These are phyloP conservation scores for Wickerhamiella siamensis DNA, from an alignment of 805 yeast genomes.

Conservation along the genomic window DNA sequence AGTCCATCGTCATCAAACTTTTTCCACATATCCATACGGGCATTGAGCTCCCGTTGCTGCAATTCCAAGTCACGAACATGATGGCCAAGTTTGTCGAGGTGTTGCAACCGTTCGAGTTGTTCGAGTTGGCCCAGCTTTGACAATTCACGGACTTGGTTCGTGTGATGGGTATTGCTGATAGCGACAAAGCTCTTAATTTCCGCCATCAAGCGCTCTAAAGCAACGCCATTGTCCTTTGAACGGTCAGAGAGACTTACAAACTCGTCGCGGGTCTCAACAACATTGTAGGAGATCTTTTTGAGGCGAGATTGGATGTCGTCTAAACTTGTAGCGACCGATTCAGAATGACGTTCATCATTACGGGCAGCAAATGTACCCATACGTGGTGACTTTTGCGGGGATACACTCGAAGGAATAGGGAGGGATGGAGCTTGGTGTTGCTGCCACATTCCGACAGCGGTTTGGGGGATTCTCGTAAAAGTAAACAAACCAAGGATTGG, in stretches of 20 bases:
- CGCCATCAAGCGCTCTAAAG: constrained; percentile 17
- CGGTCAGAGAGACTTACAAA: constrained; percentile 24
- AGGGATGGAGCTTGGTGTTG: not conserved
- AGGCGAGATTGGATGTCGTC: constrained; percentile 22
- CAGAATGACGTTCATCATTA: constrained; percentile 11
- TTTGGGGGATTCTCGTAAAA: not conserved
- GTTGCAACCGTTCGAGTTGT: constrained; percentile 4
- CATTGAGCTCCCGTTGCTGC: not conserved
- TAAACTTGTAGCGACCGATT: constrained; percentile 13
- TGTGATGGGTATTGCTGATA: not conserved
- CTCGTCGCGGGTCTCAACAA: constrained; percentile 23
- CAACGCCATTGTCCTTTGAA: constrained; percentile 27
- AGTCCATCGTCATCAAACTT: not conserved
- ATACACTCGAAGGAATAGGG: too few species aligned
- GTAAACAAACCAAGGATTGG: not conserved
- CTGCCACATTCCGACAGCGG: not conserved
- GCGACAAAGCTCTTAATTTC: constrained; percentile 17
- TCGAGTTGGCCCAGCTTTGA: constrained; percentile 6
- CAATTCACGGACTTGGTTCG: constrained; percentile 7
- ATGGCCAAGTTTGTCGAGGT: constrained; percentile 7
- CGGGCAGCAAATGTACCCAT: constrained; percentile 17
- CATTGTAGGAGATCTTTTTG: constrained; percentile 21
- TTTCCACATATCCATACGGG: not conserved
- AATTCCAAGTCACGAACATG: not conserved
- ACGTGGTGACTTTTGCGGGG: too few species aligned